phyloP scores from a whole-genome alignment of 179 eudicot genomes.

The Beta corolliflora region DNA sequence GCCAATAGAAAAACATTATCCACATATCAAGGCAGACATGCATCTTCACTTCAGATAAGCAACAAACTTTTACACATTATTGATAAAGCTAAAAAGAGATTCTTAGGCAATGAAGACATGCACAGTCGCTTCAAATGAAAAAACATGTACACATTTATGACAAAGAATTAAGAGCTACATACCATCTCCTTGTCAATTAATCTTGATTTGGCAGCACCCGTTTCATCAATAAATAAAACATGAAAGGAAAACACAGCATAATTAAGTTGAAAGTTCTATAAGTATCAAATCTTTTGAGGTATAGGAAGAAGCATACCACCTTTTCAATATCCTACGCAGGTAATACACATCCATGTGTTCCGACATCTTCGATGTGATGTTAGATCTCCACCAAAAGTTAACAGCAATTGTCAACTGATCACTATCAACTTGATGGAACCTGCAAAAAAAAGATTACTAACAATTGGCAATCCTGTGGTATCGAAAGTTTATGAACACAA shows the following conservation, averaged over 20 bases:
- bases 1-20: background rate
- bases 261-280: conserved; percentile 13
- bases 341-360: conserved; percentile 97
- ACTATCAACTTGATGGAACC: conserved; percentile 96
- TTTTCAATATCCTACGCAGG: conserved; percentile 75
- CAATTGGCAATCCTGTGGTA: background rate
- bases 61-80: background rate
- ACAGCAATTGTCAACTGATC: conserved; percentile 81
- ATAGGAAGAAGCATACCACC: conserved; percentile 42
- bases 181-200: conserved; percentile 91
- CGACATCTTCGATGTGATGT: conserved; percentile 56
- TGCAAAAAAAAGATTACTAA: conserved; percentile 24
- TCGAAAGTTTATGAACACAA: background rate
- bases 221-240: conserved; percentile 32
- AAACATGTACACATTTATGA: background rate
- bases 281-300: background rate
- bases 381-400: conserved; percentile 93
- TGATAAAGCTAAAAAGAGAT: background rate
- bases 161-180: conserved; percentile 34
- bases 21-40: conserved; percentile 1
- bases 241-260: conserved; percentile 25
- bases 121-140: background rate
- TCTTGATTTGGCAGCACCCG: conserved; percentile 44
- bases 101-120: background rate
- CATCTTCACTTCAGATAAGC: background rate